These are phyloP conservation scores for Andrographis paniculata DNA, from an alignment of 305 asterid species.

Conservation along the genomic window DNA sequence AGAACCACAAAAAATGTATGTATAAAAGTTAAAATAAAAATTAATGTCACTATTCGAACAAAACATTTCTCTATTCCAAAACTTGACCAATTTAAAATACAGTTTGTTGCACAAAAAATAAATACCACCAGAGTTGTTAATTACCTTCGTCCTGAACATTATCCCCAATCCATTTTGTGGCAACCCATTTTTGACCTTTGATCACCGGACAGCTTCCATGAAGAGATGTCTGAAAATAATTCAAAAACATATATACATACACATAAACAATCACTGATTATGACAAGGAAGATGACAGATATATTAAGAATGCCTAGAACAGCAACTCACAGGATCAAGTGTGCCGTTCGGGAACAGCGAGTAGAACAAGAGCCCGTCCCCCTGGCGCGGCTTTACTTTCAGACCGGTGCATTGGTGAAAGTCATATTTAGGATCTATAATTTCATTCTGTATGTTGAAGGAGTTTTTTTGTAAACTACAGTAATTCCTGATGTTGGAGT, in stretches of 20 bases:
- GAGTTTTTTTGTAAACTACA: not conserved
- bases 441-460: constrained; percentile 74
- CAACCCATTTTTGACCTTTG: not conserved
- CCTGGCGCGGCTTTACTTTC: constrained; percentile 79
- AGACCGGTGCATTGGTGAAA: constrained; percentile 62
- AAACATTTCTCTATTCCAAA: too few relatives aligned
- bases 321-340: constrained; percentile 64
- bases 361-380: constrained; percentile 93
- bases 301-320: too few relatives aligned
- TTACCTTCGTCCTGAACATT: not conserved
- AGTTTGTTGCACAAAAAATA: too few relatives aligned
- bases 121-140: too few relatives aligned
- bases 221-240: not conserved
- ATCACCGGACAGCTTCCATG: not conserved
- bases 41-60: too few relatives aligned
- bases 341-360: constrained; percentile 87
- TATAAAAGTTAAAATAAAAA: too few relatives aligned
- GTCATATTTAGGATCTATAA: constrained; percentile 59
- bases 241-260: too few relatives aligned
- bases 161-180: not conserved
- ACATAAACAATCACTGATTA: too few relatives aligned
- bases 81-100: too few relatives aligned
- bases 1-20: too few relatives aligned
- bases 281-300: too few relatives aligned
- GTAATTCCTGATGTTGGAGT: not conserved